phyloP scores from a whole-genome alignment of 306 rosid species.

The Cucumis cinereus region DNA sequence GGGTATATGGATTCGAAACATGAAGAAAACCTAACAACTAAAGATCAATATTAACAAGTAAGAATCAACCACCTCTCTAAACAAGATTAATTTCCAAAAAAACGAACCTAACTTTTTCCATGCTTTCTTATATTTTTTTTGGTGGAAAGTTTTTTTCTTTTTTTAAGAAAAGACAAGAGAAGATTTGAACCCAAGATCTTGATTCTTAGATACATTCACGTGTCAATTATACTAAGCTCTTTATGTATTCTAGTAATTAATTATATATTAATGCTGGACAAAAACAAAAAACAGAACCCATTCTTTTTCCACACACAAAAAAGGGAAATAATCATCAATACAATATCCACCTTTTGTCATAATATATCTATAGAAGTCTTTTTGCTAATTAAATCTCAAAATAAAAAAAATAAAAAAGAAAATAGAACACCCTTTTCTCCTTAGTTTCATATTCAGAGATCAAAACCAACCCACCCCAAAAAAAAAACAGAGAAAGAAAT shows the following conservation, averaged over 20 bases:
- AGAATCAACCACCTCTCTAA: too few relatives aligned
- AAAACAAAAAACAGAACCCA: neutral
- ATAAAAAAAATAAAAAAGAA: too few relatives aligned
- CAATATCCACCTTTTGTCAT: neutral
- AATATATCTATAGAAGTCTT: neutral
- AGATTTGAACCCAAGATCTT: too few relatives aligned
- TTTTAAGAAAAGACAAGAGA: too few relatives aligned
- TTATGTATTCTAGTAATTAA: too few relatives aligned
- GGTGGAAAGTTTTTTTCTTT: too few relatives aligned
- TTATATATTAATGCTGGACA: neutral
- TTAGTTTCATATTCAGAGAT: neutral
- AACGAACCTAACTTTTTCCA: neutral
- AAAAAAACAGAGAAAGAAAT: neutral
- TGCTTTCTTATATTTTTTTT: neutral
- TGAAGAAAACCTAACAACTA: too few relatives aligned
- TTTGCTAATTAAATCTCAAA: neutral
- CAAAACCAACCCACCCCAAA: neutral
- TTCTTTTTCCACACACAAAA: too few relatives aligned
- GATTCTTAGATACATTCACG: too few relatives aligned
- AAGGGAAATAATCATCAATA: neutral
- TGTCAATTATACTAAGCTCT: too few relatives aligned
- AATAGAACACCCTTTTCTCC: neutral
- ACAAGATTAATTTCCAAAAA: neutral
- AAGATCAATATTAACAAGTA: too few relatives aligned
- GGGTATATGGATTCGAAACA: too few relatives aligned